Evolutionary conservation across 202 grass and related monocot species (phyloP).

Genomic region (Saccharum hybrid): DNA sequence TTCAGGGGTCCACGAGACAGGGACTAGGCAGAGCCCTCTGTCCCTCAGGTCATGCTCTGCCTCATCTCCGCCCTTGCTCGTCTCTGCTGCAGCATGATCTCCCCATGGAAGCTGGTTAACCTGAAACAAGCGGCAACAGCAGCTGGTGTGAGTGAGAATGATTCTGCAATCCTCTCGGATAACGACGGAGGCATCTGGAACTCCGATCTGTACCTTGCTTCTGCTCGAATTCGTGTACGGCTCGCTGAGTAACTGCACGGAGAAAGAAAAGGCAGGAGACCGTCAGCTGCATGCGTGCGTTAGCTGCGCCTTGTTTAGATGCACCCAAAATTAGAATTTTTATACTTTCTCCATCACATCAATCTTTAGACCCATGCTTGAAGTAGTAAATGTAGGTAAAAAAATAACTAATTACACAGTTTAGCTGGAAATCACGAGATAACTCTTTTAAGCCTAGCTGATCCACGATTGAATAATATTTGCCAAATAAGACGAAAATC

Average conservation of each 20-base stretch:
- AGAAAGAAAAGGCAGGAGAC: constrained; percentile 26
- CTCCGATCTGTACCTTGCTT: constrained; percentile 58
- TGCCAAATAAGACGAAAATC: too few relatives aligned
- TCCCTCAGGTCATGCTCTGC: constrained; percentile 63
- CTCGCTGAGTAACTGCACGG: constrained; percentile 83
- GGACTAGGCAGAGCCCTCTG: constrained; percentile 89
- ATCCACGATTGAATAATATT: too few relatives aligned
- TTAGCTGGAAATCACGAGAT: too few relatives aligned
- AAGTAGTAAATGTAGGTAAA: too few relatives aligned
- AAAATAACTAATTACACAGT: too few relatives aligned
- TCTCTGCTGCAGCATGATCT: constrained; percentile 40
- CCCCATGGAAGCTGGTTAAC: constrained; percentile 55
- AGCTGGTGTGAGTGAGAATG: constrained; percentile 3
- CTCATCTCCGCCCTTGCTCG: constrained; percentile 47
- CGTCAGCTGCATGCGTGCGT: constrained; percentile 1
- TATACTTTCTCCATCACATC: too few relatives aligned
- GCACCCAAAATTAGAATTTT: too few relatives aligned
- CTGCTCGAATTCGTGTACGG: constrained; percentile 76
- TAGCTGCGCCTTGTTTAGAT: too few relatives aligned
- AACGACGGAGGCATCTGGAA: background rate
- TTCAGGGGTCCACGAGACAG: constrained; percentile 74
- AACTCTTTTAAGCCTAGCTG: too few relatives aligned
- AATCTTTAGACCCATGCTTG: too few relatives aligned
- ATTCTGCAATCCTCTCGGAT: background rate
- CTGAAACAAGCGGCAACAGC: constrained; percentile 45